Evolutionary conservation across 805 yeast species (phyloP).

Genomic region (Saccharomyces mikatae): DNA sequence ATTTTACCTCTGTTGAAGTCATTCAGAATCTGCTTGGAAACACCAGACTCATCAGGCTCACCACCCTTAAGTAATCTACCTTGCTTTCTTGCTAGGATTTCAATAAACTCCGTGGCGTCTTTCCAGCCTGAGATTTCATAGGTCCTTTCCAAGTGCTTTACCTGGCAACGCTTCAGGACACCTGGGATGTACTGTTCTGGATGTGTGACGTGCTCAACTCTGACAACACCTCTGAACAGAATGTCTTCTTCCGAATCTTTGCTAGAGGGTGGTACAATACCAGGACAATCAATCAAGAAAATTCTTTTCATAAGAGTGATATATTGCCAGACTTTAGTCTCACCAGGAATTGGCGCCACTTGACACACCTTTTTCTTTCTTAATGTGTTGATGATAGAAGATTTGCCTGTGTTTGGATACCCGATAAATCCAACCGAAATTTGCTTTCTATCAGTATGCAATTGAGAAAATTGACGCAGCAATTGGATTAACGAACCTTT

Average conservation of each 20-base stretch:
- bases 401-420: conserved; percentile 96
- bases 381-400: conserved; percentile 88
- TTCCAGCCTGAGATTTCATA: conserved; percentile 92
- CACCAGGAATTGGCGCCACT: conserved; percentile 98
- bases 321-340: conserved; percentile 98
- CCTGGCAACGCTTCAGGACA: conserved; percentile 73
- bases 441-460: conserved; percentile 90
- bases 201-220: conserved; percentile 93
- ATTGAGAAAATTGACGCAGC: conserved; percentile 81
- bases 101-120: conserved; percentile 70
- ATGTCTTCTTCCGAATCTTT: conserved; percentile 89
- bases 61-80: conserved; percentile 95
- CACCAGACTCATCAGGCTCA: conserved; percentile 93
- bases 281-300: conserved; percentile 95
- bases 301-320: conserved; percentile 94
- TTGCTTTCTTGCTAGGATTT: conserved; percentile 82
- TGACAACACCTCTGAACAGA: conserved; percentile 90
- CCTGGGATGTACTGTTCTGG: conserved; percentile 95
- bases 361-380: conserved; percentile 92
- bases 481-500: conserved; percentile 93
- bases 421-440: conserved; percentile 96
- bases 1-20: conserved; percentile 96
- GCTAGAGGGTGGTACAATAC: conserved; percentile 92
- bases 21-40: conserved; percentile 80
- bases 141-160: conserved; percentile 87